Conservation (phyloP, 495 filamentous ascomycete genomes). For the Tuber microsphaerosporum region DNA sequence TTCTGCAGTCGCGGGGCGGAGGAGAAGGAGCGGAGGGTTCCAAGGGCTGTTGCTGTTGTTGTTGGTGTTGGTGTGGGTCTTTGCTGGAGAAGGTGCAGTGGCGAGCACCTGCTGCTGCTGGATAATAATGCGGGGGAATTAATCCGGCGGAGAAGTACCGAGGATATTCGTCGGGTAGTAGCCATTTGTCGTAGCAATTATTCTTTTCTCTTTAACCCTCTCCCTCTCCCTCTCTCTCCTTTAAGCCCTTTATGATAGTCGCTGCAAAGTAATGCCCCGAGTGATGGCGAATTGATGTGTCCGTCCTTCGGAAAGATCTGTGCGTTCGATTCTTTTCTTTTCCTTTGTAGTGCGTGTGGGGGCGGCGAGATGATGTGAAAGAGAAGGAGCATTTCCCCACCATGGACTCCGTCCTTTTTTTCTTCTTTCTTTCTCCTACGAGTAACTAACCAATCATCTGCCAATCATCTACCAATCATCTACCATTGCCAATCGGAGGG, state of each 20-base stretch:
- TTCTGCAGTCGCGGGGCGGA: slow-evolving; percentile 19
- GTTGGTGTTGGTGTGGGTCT: slow-evolving; percentile 4
- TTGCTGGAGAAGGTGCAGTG: slow-evolving; percentile 10
- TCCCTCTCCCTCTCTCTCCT: not conserved
- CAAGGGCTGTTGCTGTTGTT: not conserved
- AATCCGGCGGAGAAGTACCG: slow-evolving; percentile 25
- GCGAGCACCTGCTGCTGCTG: slow-evolving; percentile 14
- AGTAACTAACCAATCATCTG: too few relatives aligned
- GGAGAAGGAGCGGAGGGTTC: slow-evolving; percentile 18
- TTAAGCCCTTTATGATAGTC: slow-evolving; percentile 1
- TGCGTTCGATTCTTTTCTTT: not conserved
- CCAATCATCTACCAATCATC: not conserved
- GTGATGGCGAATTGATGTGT: not conserved
- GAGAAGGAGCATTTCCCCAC: not conserved
- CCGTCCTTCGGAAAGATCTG: not conserved
- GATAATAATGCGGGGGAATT: slow-evolving; percentile 7
- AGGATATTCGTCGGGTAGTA: slow-evolving; percentile 26
- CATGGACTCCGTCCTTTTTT: not conserved
- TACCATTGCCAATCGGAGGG: not conserved
- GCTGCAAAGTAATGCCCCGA: not conserved
- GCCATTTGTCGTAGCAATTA: slow-evolving; percentile 29
- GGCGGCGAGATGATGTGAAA: not conserved
- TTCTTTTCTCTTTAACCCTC: not conserved
- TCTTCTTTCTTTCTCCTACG: too few relatives aligned
- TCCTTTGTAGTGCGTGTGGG: not conserved